Base-by-base conservation (phyloP, 2,329 filamentous ascomycete genomes). In the Colletotrichum lini region DNA sequence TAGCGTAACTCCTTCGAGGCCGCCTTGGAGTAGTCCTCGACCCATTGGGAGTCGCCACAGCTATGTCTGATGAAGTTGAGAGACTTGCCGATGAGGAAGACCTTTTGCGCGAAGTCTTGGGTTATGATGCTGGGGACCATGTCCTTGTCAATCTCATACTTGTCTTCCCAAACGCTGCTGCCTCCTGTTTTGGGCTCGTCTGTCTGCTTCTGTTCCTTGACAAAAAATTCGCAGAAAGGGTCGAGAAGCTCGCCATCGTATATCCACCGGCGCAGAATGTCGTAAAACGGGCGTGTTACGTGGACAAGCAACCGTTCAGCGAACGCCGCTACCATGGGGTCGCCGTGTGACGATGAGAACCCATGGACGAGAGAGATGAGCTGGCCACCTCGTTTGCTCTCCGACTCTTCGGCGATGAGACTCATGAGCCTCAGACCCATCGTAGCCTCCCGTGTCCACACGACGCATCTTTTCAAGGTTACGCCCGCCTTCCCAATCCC, bases 191-290 rank as follows among this genome's bases (percentile, higher is more conserved):
- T 77, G 68, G 67, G 77, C 60, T 81, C 78, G 40, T 86, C 82
- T 56, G 83, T 82, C 6, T 89, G 87, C 63, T 91, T 89, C 75
- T 96, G 94, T 79, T 98, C 94, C 23, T 91, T 91, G 23, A 99
- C 95, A 77, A 99, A 98, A 82, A 99, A 99, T 78, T 99, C 96
- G 67, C 91, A 88, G 77, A 95, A 98, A 0, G 97, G 96, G 81
- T 99, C 96, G n/a, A 94, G 95, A 16, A 99, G 88, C 84, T 99
- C 97, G 72, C 96, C 96, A 77, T 99, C 96, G 78, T 99, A 99
- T 61, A 99, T 98, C 96, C 96, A 99, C 76, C 94, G 93, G 65
- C 95, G 91, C 65, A 99, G 86, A 85, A 99, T 98, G 77, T 97
- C 94, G 80, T 99, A 99, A 79, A 99, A 99, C 0, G 97, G 97